Percentiles rank a stretch among this genome's conserved stretches.
These are phyloP conservation scores for Paramarasmius palmivorus DNA, from an alignment of 1,284 basidiomycete genomes.

Conservation along the genomic window DNA sequence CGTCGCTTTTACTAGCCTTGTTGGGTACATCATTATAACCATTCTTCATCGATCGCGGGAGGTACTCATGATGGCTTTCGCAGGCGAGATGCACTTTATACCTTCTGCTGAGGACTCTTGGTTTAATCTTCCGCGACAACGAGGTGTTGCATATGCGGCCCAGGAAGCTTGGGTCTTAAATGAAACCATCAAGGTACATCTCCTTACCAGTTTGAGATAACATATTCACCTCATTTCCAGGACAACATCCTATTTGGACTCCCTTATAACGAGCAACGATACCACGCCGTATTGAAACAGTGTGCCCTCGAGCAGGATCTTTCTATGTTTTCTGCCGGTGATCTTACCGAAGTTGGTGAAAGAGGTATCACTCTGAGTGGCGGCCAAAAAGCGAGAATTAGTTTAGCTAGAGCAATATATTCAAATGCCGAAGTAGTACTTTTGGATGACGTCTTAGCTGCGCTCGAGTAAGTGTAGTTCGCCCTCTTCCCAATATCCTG, in stretches of 20 bases:
- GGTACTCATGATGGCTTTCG: neutral
- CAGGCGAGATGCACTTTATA: slow-evolving; percentile 66
- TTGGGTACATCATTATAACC: slow-evolving; percentile 31
- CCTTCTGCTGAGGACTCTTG: slow-evolving; percentile 56
- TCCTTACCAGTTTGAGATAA: too few relatives aligned
- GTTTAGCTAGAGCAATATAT: slow-evolving; percentile 63
- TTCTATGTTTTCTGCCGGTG: slow-evolving; percentile 62
- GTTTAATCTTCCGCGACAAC: slow-evolving; percentile 62
- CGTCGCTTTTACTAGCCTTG: slow-evolving; percentile 55
- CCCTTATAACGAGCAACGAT: slow-evolving; percentile 71
- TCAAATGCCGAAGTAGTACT: slow-evolving; percentile 52
- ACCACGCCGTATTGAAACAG: slow-evolving; percentile 60
- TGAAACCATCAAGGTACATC: slow-evolving; percentile 36
- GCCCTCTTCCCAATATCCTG: slow-evolving; percentile 18
- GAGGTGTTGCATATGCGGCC: slow-evolving; percentile 74
- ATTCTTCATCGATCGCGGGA: neutral
- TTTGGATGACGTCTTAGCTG: slow-evolving; percentile 51
- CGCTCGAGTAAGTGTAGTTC: slow-evolving; percentile 33
- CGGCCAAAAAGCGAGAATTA: slow-evolving; percentile 71
- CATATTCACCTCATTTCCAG: slow-evolving; percentile 31
- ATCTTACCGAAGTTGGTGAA: slow-evolving; percentile 69
- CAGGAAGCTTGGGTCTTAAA: slow-evolving; percentile 82
- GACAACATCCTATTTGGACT: slow-evolving; percentile 87
- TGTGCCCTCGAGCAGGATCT: slow-evolving; percentile 60
- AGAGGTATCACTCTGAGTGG: slow-evolving; percentile 47